Evolutionary conservation across 352 stramenopile genomes (phyloP), one percentile per base, ranked within the genome.

Genomic region (Phytophthora foliorum): DNA sequence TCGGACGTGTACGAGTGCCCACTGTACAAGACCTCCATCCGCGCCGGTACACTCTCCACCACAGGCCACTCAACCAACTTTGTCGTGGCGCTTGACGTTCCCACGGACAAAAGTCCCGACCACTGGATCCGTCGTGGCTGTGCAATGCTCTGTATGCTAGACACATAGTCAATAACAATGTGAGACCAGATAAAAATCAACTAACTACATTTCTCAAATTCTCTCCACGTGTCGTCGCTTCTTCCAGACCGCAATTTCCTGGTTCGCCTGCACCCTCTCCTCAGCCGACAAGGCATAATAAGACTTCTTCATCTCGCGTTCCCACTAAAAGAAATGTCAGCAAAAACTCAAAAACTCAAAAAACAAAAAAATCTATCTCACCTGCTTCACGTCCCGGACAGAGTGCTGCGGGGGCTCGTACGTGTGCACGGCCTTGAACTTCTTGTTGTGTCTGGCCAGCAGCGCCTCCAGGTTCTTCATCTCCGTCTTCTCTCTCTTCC

Each of bases 51-150:
- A 29, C 75, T 98, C 31, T 97, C 87, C 10, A 98, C 94, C 2
- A 98, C 94, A 0, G 94, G 94, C 13, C 94, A 98, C 74, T 98
- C 90, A 42, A 98, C 94, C 22, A 98, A 98, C 75, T 98, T 98
- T 64, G 90, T 98, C 56, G 90, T 97, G 0, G 68, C 75, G 6
- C 77, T 98, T 6, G 79, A 95, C 51, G 83, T 98, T 13, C 89
- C 91, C 3, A 97, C 88, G 1, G 78, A 92, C 53, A 87, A 93
- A 69, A 78, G 78, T 34, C 80, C 82, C 1, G 87, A 98, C 72
- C 89, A 98, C 75, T 98, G 94, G 93, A 97, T 98, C 68, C 82
- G 95, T n/a, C 81, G 94, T 13, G 94, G 94, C 39, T 98, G 92
- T 45, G 94, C 95, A 6, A 96, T 98, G 87, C 86, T 98, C 19